Conservation (phyloP, 257 asterid genomes). For the Rauvolfia tetraphylla region DNA sequence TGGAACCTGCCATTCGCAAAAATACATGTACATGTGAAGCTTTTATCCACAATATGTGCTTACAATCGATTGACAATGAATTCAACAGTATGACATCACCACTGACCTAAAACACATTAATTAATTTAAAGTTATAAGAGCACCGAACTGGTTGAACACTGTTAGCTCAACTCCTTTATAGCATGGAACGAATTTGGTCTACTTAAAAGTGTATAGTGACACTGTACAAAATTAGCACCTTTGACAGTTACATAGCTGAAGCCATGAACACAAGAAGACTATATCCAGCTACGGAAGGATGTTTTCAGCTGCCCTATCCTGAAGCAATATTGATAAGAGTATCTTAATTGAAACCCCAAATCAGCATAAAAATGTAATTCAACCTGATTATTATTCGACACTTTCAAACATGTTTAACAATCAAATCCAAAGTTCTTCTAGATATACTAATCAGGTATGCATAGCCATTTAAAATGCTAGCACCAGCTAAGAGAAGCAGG, state of each 20-base stretch:
- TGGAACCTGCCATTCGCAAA: conserved; percentile 34
- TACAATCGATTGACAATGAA: background rate
- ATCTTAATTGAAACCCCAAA: background rate
- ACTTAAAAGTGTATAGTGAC: background rate
- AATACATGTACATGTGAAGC: background rate
- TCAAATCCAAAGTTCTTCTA: background rate
- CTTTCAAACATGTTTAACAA: background rate
- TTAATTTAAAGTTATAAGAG: too few relatives aligned
- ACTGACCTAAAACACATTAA: background rate
- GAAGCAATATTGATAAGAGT: background rate
- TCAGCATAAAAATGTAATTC: background rate
- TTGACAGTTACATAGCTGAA: background rate
- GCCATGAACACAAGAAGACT: background rate
- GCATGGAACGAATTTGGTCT: background rate
- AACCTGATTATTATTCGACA: background rate
- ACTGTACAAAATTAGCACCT: background rate
- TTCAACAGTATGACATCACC: background rate
- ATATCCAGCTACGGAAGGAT: background rate
- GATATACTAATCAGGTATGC: background rate
- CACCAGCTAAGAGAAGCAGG: background rate
- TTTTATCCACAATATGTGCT: background rate
- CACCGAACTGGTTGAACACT: background rate
- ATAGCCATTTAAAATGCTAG: background rate
- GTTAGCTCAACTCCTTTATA: background rate
- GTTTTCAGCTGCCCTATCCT: background rate